Conservation (phyloP, 768 basidiomycete species). For the Gloeophyllum trabeum region DNA sequence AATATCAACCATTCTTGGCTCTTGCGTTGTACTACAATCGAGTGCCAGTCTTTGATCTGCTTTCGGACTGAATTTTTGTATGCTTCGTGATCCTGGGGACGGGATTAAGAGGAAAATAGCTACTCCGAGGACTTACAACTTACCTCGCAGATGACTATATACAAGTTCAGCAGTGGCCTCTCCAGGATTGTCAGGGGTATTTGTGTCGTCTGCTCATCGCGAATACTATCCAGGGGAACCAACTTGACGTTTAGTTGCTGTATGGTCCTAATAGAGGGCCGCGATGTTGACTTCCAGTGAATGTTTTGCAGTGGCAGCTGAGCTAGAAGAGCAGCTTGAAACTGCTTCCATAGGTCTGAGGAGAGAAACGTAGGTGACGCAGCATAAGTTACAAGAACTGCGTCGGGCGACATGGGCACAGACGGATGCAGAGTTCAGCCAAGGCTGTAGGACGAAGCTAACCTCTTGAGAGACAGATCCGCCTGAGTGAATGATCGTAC, state of each 20-base stretch:
- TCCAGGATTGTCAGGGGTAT: slow-evolving; percentile 72
- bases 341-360: slow-evolving; percentile 66
- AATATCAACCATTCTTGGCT: slow-evolving; percentile 93
- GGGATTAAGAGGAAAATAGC: slow-evolving; percentile 5
- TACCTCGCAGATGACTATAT: slow-evolving; percentile 85
- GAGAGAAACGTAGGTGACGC: slow-evolving; percentile 51
- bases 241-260: slow-evolving; percentile 79
- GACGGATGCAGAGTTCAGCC: no score
- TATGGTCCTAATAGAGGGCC: slow-evolving; percentile 72
- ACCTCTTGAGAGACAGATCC: no score
- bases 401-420: no score
- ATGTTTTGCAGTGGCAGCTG: slow-evolving; percentile 82
- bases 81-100: slow-evolving; percentile 45
- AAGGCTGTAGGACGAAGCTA: no score
- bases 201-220: slow-evolving; percentile 69
- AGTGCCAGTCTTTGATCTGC: slow-evolving; percentile 91
- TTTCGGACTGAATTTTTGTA: slow-evolving; percentile 73
- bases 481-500: no score
- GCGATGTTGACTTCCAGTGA: slow-evolving; percentile 79
- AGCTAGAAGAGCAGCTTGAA: slow-evolving; percentile 48
- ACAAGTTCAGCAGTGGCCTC: slow-evolving; percentile 79
- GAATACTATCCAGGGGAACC: slow-evolving; percentile 51
- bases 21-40: slow-evolving; percentile 48
- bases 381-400: slow-evolving; percentile 57
- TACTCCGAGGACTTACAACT: slow-evolving; percentile 11